phyloP scores from a whole-genome alignment of 176 grass and related monocot species.

The Zoysia japonica region DNA sequence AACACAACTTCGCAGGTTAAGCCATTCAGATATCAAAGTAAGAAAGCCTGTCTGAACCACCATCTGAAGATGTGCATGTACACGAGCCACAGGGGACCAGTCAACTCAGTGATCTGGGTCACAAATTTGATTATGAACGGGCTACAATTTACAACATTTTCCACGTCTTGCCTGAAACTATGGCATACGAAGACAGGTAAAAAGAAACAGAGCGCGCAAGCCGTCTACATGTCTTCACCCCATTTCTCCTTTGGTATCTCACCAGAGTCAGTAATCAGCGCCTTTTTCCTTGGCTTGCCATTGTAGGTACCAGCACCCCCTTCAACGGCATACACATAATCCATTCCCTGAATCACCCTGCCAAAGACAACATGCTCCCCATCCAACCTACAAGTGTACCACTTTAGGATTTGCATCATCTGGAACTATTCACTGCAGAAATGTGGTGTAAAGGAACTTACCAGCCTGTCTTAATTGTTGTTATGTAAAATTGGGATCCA shows the following conservation, averaged over 20 bases:
- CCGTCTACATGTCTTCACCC: slow-evolving; percentile 49
- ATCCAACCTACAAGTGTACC: slow-evolving; percentile 65
- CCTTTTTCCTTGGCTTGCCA: slow-evolving; percentile 90
- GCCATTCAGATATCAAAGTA: not conserved
- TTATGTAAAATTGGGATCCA: slow-evolving; percentile 97
- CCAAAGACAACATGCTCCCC: slow-evolving; percentile 91
- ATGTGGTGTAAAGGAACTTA: slow-evolving; percentile 29
- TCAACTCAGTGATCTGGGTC: not conserved
- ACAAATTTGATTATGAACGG: not conserved
- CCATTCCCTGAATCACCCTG: slow-evolving; percentile 91
- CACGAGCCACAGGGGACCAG: not conserved
- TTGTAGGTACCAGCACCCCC: slow-evolving; percentile 91
- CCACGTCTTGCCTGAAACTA: not conserved
- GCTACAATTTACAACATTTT: slow-evolving; percentile 34
- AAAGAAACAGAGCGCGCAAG: not conserved
- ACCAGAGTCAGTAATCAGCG: slow-evolving; percentile 66
- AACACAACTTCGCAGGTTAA: not conserved
- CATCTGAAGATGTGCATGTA: not conserved
- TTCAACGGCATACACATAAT: slow-evolving; percentile 83
- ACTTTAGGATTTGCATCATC: slow-evolving; percentile 3
- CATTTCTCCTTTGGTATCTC: slow-evolving; percentile 88
- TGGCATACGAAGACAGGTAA: not conserved
- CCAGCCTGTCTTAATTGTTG: slow-evolving; percentile 94
- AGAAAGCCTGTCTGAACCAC: not conserved
- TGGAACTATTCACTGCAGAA: slow-evolving; percentile 2